Evolutionary conservation across 495 filamentous ascomycete genomes (phyloP).

Genomic region (Annulohypoxylon maeteangense): DNA sequence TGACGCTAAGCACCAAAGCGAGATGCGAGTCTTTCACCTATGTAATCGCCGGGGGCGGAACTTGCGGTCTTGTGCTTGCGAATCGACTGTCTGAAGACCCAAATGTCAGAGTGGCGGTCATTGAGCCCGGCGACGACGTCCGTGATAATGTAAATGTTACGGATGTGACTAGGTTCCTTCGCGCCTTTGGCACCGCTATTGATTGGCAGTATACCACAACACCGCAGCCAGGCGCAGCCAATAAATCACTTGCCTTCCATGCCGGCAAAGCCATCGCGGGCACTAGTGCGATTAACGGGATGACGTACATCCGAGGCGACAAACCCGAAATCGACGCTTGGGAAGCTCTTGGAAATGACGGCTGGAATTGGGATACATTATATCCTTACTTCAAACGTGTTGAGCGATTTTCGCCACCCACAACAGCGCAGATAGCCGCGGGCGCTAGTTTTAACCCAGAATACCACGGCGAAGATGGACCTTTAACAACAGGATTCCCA

Average conservation of each 20-base stretch:
- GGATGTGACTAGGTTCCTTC: slow-evolving; percentile 50
- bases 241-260: slow-evolving; percentile 50
- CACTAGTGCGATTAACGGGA: slow-evolving; percentile 48
- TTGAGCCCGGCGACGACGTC: slow-evolving; percentile 64
- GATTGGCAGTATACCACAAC: slow-evolving; percentile 64
- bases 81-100: slow-evolving; percentile 63
- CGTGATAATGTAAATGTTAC: slow-evolving; percentile 63
- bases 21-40: slow-evolving; percentile 54
- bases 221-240: slow-evolving; percentile 55
- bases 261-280: slow-evolving; percentile 65
- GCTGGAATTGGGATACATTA: slow-evolving; percentile 67
- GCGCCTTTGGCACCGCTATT: slow-evolving; percentile 56
- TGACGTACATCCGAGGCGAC: slow-evolving; percentile 65
- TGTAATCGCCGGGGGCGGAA: slow-evolving; percentile 64
- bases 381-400: slow-evolving; percentile 59
- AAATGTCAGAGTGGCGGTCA: slow-evolving; percentile 58
- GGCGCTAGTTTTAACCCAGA: slow-evolving; percentile 59
- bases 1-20: slow-evolving; percentile 5
- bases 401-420: slow-evolving; percentile 53
- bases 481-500: slow-evolving; percentile 61
- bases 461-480: slow-evolving; percentile 60
- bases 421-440: slow-evolving; percentile 48
- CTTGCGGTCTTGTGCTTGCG: slow-evolving; percentile 64
- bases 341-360: slow-evolving; percentile 64
- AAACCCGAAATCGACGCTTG: slow-evolving; percentile 68